Percentiles rank a stretch among this genome's conserved stretches.
These are phyloP conservation scores for Fusarium sp. DNA, from an alignment of 2,329 filamentous ascomycete species.

Conservation along the genomic window DNA sequence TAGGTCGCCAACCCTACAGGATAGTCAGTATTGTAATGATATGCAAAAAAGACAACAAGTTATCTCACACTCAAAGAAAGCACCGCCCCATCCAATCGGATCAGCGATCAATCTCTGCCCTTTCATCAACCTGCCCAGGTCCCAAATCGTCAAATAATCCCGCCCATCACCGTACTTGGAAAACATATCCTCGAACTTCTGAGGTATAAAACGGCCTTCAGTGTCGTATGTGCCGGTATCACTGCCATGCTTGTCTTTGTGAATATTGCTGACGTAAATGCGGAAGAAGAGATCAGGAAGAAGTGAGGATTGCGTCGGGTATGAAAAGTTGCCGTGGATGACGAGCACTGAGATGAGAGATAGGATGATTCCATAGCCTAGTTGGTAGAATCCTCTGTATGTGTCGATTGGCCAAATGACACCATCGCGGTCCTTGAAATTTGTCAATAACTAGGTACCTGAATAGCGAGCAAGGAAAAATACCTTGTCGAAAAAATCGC, in stretches of 20 bases:
- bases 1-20: neutral
- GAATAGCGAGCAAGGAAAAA: fast-evolving
- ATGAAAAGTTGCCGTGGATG: neutral
- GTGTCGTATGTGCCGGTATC: neutral
- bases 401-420: neutral
- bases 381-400: fast-evolving
- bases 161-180: neutral
- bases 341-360: fast-evolving
- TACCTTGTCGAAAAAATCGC: neutral
- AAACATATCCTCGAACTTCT: neutral
- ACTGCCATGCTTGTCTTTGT: neutral
- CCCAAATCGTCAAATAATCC: neutral
- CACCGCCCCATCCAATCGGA: neutral
- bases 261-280: fast-evolving
- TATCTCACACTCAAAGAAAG: neutral
- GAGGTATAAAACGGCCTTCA: neutral
- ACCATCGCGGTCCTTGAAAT: neutral
- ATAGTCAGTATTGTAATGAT: neutral
- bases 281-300: neutral
- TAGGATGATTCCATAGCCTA: neutral
- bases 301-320: fast-evolving
- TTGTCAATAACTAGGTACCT: neutral
- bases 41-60: neutral
- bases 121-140: neutral
- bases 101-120: fast-evolving